Percentiles rank a stretch among this genome's conserved stretches.
phyloP scores from a whole-genome alignment of 139 green algal genomes.

The Picochlorum sp. region DNA sequence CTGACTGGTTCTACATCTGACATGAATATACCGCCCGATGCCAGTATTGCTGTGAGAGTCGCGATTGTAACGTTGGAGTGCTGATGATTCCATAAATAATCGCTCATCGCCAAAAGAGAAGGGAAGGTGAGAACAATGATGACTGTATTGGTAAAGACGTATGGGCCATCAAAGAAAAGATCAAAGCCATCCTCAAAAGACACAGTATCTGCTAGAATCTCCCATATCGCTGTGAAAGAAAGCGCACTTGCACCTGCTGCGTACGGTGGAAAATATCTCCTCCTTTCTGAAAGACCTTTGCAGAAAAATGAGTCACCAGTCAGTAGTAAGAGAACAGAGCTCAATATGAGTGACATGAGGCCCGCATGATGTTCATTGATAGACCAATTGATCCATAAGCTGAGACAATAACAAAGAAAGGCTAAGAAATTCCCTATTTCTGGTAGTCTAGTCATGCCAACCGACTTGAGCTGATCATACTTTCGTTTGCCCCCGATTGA shows the following conservation, averaged over 20 bases:
- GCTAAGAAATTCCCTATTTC: slow-evolving; percentile 64
- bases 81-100: neutral
- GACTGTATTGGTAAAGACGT: neutral
- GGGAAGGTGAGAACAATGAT: neutral
- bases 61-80: neutral
- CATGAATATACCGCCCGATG: neutral
- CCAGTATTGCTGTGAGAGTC: neutral
- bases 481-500: neutral
- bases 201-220: neutral
- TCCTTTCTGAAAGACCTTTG: slow-evolving; percentile 34
- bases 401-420: slow-evolving; percentile 51
- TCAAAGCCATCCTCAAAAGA: neutral
- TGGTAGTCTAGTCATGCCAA: slow-evolving; percentile 34
- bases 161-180: neutral
- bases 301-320: slow-evolving; percentile 59
- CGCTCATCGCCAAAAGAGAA: neutral
- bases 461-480: slow-evolving; percentile 22
- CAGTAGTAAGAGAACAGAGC: slow-evolving; percentile 74
- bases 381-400: slow-evolving; percentile 51
- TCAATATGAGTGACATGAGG: slow-evolving; percentile 37
- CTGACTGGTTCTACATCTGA: neutral
- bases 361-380: slow-evolving; percentile 14
- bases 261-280: slow-evolving; percentile 59
- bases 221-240: neutral
- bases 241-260: slow-evolving; percentile 3